Percentiles rank a stretch among this genome's conserved stretches.
Conservation (phyloP, 1,284 basidiomycete species). For the Malassezia globosa region DNA sequence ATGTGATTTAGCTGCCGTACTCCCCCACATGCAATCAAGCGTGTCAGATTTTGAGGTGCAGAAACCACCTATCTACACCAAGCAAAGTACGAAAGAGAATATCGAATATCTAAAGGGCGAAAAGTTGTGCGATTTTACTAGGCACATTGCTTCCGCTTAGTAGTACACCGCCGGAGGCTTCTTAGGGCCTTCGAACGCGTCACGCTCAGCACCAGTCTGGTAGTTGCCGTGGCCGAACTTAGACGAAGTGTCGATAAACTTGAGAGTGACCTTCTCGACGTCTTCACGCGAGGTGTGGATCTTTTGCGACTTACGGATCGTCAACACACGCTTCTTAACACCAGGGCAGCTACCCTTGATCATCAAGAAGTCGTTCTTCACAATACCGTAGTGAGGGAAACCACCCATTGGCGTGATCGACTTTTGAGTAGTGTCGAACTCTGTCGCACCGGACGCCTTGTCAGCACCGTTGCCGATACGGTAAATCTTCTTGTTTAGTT, state of each 20-base stretch:
- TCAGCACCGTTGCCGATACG: slow-evolving; percentile 75
- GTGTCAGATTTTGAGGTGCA: slow-evolving; percentile 14
- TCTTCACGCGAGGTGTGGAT: slow-evolving; percentile 44
- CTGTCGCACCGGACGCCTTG: slow-evolving; percentile 77
- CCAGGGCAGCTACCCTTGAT: slow-evolving; percentile 67
- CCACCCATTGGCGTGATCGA: slow-evolving; percentile 95
- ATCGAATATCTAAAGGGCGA: slow-evolving; percentile 13
- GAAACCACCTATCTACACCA: slow-evolving; percentile 7
- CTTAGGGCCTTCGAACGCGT: slow-evolving; percentile 72
- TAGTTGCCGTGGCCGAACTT: slow-evolving; percentile 79
- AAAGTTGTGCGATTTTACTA: slow-evolving; percentile 56
- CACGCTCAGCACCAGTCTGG: slow-evolving; percentile 93
- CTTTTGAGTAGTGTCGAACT: slow-evolving; percentile 55
- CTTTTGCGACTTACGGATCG: slow-evolving; percentile 50
- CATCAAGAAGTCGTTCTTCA: slow-evolving; percentile 96
- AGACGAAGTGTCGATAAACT: slow-evolving; percentile 95
- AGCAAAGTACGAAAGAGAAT: slow-evolving; percentile 7
- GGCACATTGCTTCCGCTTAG: slow-evolving; percentile 40
- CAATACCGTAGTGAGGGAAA: slow-evolving; percentile 96
- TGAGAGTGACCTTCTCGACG: slow-evolving; percentile 93
- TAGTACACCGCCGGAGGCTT: slow-evolving; percentile 52
- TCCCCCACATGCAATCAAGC: too few relatives aligned
- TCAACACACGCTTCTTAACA: slow-evolving; percentile 94
- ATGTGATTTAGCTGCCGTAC: too few relatives aligned
- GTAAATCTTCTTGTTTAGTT: slow-evolving; percentile 87